Evolutionary conservation across 495 filamentous ascomycete genomes (phyloP).

Genomic region (Ramalina peruviana): DNA sequence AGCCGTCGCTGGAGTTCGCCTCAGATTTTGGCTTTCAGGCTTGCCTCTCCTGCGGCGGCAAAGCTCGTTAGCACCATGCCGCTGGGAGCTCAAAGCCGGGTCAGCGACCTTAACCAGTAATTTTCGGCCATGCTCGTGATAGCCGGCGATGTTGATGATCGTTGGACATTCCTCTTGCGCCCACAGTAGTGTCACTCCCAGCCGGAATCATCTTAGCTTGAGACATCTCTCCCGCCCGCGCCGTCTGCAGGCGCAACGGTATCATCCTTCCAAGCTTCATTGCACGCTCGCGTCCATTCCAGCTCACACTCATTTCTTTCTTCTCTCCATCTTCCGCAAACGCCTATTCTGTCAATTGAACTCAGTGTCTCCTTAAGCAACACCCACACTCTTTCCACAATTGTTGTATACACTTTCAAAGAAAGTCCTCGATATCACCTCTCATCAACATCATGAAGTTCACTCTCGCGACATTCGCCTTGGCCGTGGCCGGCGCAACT

Average conservation of each 20-base stretch:
- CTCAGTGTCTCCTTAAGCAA: background rate
- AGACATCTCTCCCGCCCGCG: background rate
- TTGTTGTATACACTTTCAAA: background rate
- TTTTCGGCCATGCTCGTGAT: too few relatives aligned
- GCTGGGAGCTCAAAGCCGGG: too few relatives aligned
- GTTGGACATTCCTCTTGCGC: too few relatives aligned
- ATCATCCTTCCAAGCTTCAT: background rate
- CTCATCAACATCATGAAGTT: slow-evolving; percentile 8
- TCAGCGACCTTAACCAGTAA: too few relatives aligned
- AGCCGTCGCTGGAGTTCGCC: too few relatives aligned
- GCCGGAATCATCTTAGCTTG: background rate
- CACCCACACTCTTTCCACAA: slow-evolving; percentile 1
- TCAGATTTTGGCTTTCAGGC: too few relatives aligned
- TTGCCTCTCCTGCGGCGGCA: too few relatives aligned
- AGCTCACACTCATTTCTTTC: background rate
- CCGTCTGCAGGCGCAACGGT: slow-evolving; percentile 4
- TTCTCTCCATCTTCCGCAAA: background rate
- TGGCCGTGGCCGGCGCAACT: slow-evolving; percentile 6
- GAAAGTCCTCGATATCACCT: background rate
- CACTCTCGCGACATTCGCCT: slow-evolving; percentile 7
- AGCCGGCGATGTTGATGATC: too few relatives aligned
- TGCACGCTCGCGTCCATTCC: background rate
- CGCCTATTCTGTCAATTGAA: background rate
- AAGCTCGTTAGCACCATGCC: too few relatives aligned
- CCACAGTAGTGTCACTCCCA: background rate